A percentile compares a stretch with the other conserved stretches of the same genome.
Evolutionary conservation across 192 early-diverging fungal genomes (phyloP).

Genomic region (Allomyces javanicus): DNA sequence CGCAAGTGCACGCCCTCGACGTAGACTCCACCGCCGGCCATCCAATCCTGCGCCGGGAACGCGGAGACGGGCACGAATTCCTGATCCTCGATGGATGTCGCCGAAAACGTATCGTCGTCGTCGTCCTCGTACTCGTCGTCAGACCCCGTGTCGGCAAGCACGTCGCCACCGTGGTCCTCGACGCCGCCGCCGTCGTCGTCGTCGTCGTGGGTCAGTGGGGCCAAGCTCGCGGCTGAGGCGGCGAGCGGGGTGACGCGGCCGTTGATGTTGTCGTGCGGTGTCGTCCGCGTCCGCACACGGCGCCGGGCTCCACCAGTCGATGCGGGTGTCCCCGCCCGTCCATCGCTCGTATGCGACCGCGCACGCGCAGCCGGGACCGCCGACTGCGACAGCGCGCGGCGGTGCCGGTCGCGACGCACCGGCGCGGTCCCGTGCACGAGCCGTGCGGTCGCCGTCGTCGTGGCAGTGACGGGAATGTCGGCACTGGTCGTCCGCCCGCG

Average conservation of each 20-base stretch:
- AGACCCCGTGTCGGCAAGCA: not conserved
- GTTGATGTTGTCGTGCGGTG: no score
- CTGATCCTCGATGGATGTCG: not conserved
- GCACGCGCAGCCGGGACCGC: not conserved
- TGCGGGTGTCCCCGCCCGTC: not conserved
- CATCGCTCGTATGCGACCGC: not conserved
- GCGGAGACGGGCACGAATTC: not conserved
- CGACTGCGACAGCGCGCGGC: not conserved
- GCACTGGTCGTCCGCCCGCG: not conserved
- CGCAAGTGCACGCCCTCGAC: slow-evolving; percentile 12
- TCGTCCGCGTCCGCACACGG: not conserved
- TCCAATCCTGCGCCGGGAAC: not conserved
- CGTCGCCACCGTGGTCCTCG: not conserved
- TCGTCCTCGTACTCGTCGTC: not conserved
- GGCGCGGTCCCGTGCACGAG: not conserved
- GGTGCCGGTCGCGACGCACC: not conserved
- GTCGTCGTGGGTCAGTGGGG: not conserved
- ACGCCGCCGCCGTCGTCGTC: not conserved
- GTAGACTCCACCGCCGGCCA: not conserved
- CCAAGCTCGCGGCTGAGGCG: not conserved
- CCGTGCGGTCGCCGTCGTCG: not conserved
- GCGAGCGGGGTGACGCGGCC: not conserved
- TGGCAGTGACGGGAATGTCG: not conserved
- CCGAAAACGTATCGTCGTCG: not conserved
- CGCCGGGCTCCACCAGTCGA: not conserved